Conservation (phyloP, 1,284 basidiomycete species). For the Schizophyllum amplum region DNA sequence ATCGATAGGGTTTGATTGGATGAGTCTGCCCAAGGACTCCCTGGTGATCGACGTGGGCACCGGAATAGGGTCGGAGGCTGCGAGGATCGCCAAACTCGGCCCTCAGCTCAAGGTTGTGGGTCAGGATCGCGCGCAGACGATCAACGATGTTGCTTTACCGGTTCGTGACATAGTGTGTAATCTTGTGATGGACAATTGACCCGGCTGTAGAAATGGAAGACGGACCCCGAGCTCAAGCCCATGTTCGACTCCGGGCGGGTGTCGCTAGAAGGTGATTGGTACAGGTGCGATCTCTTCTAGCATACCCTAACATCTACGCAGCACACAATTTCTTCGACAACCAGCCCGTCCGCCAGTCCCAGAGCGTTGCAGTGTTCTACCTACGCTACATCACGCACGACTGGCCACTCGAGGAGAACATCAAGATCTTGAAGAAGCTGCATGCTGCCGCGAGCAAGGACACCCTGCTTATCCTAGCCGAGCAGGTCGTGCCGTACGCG, state of each 20-base stretch:
- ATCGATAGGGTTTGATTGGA: constrained; percentile 13
- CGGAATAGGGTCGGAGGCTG: constrained; percentile 12
- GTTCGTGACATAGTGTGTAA: constrained; percentile 4
- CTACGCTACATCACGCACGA: constrained; percentile 20
- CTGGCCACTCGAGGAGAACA: constrained; percentile 17
- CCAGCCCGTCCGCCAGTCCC: constrained; percentile 15
- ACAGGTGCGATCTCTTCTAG: neutral
- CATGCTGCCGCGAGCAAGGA: constrained; percentile 14
- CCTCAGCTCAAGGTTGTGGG: constrained; percentile 10
- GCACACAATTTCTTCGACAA: constrained; percentile 21
- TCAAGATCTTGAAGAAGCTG: constrained; percentile 19
- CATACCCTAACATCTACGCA: constrained; percentile 5
- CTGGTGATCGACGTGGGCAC: constrained; percentile 18
- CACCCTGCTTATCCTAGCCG: constrained; percentile 22
- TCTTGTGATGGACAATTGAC: neutral
- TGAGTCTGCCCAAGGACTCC: constrained; percentile 4
- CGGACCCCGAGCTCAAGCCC: constrained; percentile 4
- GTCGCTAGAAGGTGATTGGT: constrained; percentile 10
- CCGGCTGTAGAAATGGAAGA: constrained; percentile 8
- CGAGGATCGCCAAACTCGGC: constrained; percentile 10
- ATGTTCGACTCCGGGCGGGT: constrained; percentile 8
- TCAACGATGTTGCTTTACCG: constrained; percentile 5
- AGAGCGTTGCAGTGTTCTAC: constrained; percentile 12
- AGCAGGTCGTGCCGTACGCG: constrained; percentile 14
- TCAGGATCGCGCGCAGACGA: constrained; percentile 8